phyloP scores from a whole-genome alignment of 495 filamentous ascomycete genomes.

The Aspergillus cristatus region DNA sequence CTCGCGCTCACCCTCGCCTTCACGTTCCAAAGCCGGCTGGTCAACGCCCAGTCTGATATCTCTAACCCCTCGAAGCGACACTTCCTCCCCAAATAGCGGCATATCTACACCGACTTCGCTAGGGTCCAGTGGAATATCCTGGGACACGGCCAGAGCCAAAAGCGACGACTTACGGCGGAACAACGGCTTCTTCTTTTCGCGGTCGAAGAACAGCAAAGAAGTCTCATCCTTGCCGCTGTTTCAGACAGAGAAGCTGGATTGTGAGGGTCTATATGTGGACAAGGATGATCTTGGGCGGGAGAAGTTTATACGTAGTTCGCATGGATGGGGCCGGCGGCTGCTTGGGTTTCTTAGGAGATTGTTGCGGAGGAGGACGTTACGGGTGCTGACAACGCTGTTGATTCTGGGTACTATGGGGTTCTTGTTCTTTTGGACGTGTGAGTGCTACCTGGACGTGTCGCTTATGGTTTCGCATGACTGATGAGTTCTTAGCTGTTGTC shows the following conservation, averaged over 20 bases:
- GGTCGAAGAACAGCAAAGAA: constrained; percentile 63
- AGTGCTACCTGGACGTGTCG: constrained; percentile 30
- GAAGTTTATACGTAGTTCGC: constrained; percentile 17
- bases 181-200: constrained; percentile 66
- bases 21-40: too few relatives aligned
- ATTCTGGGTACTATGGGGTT: constrained; percentile 46
- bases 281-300: constrained; percentile 65
- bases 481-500: constrained; percentile 18
- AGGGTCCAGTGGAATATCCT: constrained; percentile 50
- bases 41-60: too few relatives aligned
- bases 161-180: constrained; percentile 68
- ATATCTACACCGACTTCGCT: constrained; percentile 29
- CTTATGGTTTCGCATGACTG: neutral
- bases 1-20: constrained; percentile 77
- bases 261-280: constrained; percentile 46
- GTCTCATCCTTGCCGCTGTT: constrained; percentile 68
- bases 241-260: constrained; percentile 17
- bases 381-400: constrained; percentile 50
- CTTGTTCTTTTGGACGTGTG: constrained; percentile 49
- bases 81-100: constrained; percentile 52
- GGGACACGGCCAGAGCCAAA: constrained; percentile 70
- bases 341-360: constrained; percentile 29
- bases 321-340: constrained; percentile 14
- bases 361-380: constrained; percentile 47
- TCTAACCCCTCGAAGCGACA: too few relatives aligned